Percentiles rank a stretch among this genome's conserved stretches.
phyloP scores from a whole-genome alignment of 305 asterid species.

The Striga hermonthica region DNA sequence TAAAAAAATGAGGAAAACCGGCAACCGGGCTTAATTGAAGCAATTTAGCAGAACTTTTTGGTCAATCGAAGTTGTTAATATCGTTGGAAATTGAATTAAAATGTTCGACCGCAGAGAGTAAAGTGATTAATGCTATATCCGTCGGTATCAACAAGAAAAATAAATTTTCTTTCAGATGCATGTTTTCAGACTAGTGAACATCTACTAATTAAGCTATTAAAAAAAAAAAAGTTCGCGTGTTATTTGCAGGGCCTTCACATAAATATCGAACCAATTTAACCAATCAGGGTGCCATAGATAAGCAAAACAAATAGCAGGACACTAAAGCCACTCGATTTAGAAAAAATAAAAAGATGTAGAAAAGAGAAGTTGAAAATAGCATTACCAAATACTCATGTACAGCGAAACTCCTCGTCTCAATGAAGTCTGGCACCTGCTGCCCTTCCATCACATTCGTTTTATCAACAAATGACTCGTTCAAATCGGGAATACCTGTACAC shows the following conservation, averaged over 20 bases:
- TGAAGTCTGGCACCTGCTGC: constrained; percentile 34
- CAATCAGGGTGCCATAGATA: neutral
- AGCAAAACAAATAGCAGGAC: constrained; percentile 12
- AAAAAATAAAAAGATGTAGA: neutral
- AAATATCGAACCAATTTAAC: too few relatives aligned
- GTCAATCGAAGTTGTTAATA: too few relatives aligned
- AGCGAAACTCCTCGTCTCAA: constrained; percentile 34
- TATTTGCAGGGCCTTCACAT: neutral
- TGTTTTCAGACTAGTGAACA: constrained; percentile 10
- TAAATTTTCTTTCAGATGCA: neutral
- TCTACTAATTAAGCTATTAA: neutral
- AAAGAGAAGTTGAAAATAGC: constrained; percentile 18
- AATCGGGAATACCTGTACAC: constrained; percentile 46
- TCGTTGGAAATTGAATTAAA: too few relatives aligned
- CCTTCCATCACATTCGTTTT: constrained; percentile 32
- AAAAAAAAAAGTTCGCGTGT: too few relatives aligned
- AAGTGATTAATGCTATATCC: too few relatives aligned
- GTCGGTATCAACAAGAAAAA: neutral
- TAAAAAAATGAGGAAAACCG: neutral
- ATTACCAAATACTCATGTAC: constrained; percentile 42
- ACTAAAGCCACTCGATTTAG: constrained; percentile 10
- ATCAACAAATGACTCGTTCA: constrained; percentile 50
- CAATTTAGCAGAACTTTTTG: too few relatives aligned
- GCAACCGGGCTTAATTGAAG: neutral
- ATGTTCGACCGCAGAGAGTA: too few relatives aligned